Base-by-base conservation (phyloP, 1,139 yeast genomes). In the Saccharomyces hybrid region DNA sequence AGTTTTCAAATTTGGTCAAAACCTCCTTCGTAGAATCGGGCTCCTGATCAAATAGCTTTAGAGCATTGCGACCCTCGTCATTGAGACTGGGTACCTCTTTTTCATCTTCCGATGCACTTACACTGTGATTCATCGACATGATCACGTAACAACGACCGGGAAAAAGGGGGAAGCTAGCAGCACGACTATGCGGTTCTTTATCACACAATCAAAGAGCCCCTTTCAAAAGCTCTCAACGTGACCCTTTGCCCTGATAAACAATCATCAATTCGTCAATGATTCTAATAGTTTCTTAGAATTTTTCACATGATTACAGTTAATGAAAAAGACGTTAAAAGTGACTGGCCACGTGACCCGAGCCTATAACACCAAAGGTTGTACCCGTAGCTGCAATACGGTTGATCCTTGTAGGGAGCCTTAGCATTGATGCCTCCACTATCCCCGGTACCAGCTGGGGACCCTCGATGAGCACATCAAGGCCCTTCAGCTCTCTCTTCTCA, bases 21-120 rank as follows among this genome's bases (percentile, higher is more conserved):
- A 96, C 96, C 68, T 88, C 95, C n/a, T 73, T 75, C 0, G 95
- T 86, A 61, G 79, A 83, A 68, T 84, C 82, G 20, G 76, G 80
- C 49, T 74, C 77, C 52, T 79, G 78, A 4, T 66, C 62, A 62
- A 78, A 86, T 25, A 81, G 64, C 54, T 68, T 50, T 26, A 5
- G 38, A 13, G 20, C 3, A 13, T 32, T 32, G 4, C 9, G 20
- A 4, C 38, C 38, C 14, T 32, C 9, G 14, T 32, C 38, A 32
- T 32, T 32, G 14, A 5, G 9, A 11, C 14, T 32, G 20, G n/a
- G 38, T 32, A 32, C n/a, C 14, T 32, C 38, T 13, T 32, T 32
- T 32, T 32, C 38, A 32, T 32, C 38, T 32, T 32, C 38, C 38
- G 38, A 32, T 32, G 38, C 14, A 32, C 38, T 32, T 13, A 32